Evolutionary conservation across 371 early-diverging fungal genomes (phyloP), one percentile per base, ranked within the genome.

Genomic region (Actinomortierella wolfii): DNA sequence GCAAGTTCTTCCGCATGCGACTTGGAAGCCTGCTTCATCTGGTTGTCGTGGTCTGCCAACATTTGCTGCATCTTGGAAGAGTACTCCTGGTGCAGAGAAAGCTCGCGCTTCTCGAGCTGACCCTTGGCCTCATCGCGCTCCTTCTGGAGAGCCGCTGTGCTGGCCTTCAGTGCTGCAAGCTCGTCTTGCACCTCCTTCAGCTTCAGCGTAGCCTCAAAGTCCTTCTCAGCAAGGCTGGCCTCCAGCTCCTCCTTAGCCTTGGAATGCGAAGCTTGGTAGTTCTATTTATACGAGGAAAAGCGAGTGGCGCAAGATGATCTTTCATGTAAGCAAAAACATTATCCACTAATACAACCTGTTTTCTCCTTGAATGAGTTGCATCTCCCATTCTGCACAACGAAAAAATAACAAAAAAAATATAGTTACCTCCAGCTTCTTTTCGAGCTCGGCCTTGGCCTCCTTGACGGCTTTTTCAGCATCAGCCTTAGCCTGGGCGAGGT

Each of bases 101-200:
- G 34, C 34, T 34, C 34, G 34, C 34, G 34, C 34, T 34, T 49
- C 14, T 41, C 66, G n/a, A 48, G 56, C 9, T 56, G 25, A 21
- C 44, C 49, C 26, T 52, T 18, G 53, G 60, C 56, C 41, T 54
- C 56, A n/a, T 66, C 63, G 21, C 67, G 66, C 56, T 73, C 73
- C 25, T 59, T 17, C 43, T 63, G 56, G 0, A 56, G 57, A n/a
- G 45, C 44, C 2, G 52, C 9, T 9, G 66, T 49, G 14, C 41
- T 59, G 15, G 50, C 42, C 8, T 62, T 61, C 41, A 59, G 48
- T 2, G 56, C 15, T 34, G 56, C 67, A 29, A 66, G 42, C 49
- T 66, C 73, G 39, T 54, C 49, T 50, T 63, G 59, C 8, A 66
- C 23, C 44, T 63, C 59, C 25, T 59, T 51, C 7, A 56, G 63